phyloP scores from a whole-genome alignment of 1,284 basidiomycete species.

The Fistulina hepatica region DNA sequence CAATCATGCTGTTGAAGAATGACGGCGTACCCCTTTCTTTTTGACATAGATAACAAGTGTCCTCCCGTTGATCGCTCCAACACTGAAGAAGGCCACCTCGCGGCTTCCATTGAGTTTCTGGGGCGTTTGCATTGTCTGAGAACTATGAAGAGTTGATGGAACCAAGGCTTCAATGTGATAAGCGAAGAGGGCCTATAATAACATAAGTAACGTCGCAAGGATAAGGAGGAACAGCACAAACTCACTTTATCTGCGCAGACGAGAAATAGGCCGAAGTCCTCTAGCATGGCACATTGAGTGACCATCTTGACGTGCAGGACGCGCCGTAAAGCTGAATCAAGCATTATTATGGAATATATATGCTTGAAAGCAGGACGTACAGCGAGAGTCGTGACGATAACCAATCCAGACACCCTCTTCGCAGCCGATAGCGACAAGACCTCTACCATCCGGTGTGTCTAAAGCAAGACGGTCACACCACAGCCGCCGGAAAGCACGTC shows the following conservation, averaged over 20 bases:
- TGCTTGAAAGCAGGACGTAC: slow-evolving; percentile 26
- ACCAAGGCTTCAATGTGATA: slow-evolving; percentile 95
- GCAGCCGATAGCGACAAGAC: slow-evolving; percentile 75
- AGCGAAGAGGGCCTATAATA: slow-evolving; percentile 21
- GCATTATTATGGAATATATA: not conserved
- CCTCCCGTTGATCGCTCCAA: slow-evolving; percentile 75
- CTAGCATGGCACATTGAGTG: slow-evolving; percentile 76
- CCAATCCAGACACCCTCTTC: slow-evolving; percentile 87
- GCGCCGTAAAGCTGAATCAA: slow-evolving; percentile 53
- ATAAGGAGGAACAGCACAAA: not conserved
- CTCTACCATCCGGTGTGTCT: slow-evolving; percentile 63
- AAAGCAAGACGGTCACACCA: slow-evolving; percentile 1
- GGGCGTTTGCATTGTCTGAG: slow-evolving; percentile 59
- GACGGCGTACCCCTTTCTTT: slow-evolving; percentile 70
- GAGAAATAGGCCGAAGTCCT: slow-evolving; percentile 80
- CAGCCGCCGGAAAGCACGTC: not conserved
- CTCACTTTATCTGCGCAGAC: slow-evolving; percentile 72
- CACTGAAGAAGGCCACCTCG: slow-evolving; percentile 91
- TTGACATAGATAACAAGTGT: slow-evolving; percentile 94
- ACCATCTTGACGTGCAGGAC: slow-evolving; percentile 78
- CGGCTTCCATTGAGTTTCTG: slow-evolving; percentile 82
- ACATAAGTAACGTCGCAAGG: not conserved
- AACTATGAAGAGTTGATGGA: slow-evolving; percentile 63
- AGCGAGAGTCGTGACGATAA: slow-evolving; percentile 63
- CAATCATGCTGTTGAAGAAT: not conserved